Conservation (phyloP, 306 rosid species). For the Arachis hypogaea region DNA sequence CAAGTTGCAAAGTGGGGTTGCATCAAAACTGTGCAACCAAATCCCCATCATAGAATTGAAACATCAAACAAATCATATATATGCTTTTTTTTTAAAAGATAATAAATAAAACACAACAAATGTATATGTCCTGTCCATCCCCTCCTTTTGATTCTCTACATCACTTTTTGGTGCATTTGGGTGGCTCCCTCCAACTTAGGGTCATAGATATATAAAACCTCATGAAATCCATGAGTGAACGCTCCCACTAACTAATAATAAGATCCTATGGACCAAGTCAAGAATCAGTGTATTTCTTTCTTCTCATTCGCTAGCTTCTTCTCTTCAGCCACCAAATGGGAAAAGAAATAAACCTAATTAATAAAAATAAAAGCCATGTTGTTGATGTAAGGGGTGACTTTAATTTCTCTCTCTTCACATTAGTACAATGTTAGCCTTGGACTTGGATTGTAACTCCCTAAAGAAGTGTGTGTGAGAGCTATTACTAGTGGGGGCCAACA, state of each 20-base stretch:
- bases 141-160: slow-evolving; percentile 35
- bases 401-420: slow-evolving; percentile 23
- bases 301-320: not conserved
- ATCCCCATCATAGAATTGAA: slow-evolving; percentile 33
- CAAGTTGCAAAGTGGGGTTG: slow-evolving; percentile 48
- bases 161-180: slow-evolving; percentile 33
- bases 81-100: not conserved
- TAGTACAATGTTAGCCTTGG: slow-evolving; percentile 20
- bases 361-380: slow-evolving; percentile 23
- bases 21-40: slow-evolving; percentile 46
- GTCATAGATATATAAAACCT: slow-evolving; percentile 25
- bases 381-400: slow-evolving; percentile 14
- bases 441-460: slow-evolving; percentile 8
- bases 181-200: slow-evolving; percentile 40
- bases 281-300: slow-evolving; percentile 27
- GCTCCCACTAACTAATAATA: slow-evolving; percentile 26
- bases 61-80: slow-evolving; percentile 29
- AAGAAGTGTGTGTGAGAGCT: slow-evolving; percentile 14
- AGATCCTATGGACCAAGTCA: slow-evolving; percentile 30
- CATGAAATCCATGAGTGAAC: slow-evolving; percentile 49
- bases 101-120: not conserved
- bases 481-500: slow-evolving; percentile 13
- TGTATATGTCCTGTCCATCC: slow-evolving; percentile 25
- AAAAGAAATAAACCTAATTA: not conserved
- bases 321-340: slow-evolving; percentile 20